phyloP scores from a whole-genome alignment of 2,329 filamentous ascomycete species.

The Blastomyces gilchristii region DNA sequence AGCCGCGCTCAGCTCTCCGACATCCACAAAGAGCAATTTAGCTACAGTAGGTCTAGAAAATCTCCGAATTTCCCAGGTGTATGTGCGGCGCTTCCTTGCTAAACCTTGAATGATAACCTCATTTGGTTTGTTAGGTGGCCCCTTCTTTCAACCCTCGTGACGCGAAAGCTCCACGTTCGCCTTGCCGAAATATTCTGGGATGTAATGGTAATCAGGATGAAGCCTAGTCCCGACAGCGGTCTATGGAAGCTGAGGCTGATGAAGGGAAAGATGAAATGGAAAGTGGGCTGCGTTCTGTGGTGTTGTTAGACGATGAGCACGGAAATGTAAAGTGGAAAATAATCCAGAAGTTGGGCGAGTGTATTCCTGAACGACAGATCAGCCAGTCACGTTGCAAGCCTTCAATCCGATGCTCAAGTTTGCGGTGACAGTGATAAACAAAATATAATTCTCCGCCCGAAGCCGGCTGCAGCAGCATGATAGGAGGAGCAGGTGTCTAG shows the following conservation, averaged over 20 bases:
- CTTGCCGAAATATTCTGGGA: background rate
- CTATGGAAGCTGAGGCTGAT: background rate
- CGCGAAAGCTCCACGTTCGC: background rate
- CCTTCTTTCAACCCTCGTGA: background rate
- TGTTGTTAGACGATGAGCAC: background rate
- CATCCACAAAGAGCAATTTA: background rate
- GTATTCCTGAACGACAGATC: background rate
- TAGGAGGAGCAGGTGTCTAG: background rate
- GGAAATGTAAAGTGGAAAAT: background rate
- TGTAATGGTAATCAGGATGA: background rate
- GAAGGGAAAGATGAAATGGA: background rate
- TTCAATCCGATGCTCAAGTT: background rate
- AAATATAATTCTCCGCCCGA: background rate
- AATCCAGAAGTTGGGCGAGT: background rate
- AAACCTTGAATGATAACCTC: background rate
- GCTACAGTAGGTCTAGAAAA: background rate
- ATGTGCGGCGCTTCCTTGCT: background rate
- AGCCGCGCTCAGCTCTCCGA: background rate
- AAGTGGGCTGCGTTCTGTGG: background rate
- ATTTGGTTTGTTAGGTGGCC: background rate
- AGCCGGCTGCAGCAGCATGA: background rate
- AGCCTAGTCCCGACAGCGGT: background rate
- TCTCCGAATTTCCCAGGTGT: background rate
- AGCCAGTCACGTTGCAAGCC: background rate
- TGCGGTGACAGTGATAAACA: background rate